Base-by-base conservation (phyloP, 2,329 filamentous ascomycete species). In the Aaosphaeria arxii region DNA sequence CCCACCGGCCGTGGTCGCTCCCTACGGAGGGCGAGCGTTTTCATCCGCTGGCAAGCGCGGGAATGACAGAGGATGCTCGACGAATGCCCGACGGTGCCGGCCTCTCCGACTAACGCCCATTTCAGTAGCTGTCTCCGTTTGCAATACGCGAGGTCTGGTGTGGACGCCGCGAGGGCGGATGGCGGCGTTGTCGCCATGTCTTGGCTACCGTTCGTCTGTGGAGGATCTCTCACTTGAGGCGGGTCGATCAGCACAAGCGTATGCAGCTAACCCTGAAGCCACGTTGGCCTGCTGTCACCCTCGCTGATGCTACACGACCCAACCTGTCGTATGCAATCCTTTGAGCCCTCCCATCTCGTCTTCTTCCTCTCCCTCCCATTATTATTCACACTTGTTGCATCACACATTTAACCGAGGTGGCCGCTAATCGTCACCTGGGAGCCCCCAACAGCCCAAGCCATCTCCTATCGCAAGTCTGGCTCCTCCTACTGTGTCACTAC, bases 201-300 rank as follows among this genome's bases (percentile, higher is more conserved):
- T 68, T 68, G 66, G 64, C 62, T 53, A n/a, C 56, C 50, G 9
- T 62, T 63, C 55, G 61, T 58, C 56, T 65, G 64, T 64, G 62
- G 66, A 66, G 59, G 64, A 68, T 69, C 64, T 62, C 45, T 63
- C 49, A 54, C 54, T 61, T 30, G 57, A 66, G 58, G 63, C 66
- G 65, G 65, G 67, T 68, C 67, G 67, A 70, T 70, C 67, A 67
- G 57, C 56, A 61, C 66, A 66, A 67, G 63, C 61, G 64, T 56
- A 62, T 68, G 64, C 65, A 67, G 62, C 64, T 64, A 66, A 62
- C 67, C 61, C 67, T 65, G 56, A 24, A 62, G 64, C 67, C 67
- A 67, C 65, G 65, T 68, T 70, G 48, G 60, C 59, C 53, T 59
- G 59, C 59, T 59, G 56, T 60, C 60, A 57, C 54, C 43, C 5